phyloP scores from a whole-genome alignment of 1,139 yeast genomes.

The Geotrichum histeridarum region DNA sequence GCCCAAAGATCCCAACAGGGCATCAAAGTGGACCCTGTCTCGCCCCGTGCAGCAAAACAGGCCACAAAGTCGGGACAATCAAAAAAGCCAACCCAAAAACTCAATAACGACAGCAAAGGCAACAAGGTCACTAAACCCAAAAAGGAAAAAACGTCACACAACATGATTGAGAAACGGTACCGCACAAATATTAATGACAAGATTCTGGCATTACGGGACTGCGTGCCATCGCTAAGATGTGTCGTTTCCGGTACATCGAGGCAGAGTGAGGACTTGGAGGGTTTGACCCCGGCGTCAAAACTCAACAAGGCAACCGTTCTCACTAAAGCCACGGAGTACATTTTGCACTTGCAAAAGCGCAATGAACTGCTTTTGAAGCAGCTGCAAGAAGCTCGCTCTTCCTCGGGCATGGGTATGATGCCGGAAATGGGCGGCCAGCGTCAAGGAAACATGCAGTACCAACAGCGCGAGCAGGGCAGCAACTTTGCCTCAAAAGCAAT shows the following conservation, averaged over 20 bases:
- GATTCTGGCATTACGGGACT: slow-evolving; percentile 64
- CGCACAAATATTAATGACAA: slow-evolving; percentile 72
- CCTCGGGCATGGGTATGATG: slow-evolving; percentile 9
- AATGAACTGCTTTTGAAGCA: slow-evolving; percentile 56
- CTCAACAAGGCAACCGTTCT: slow-evolving; percentile 85
- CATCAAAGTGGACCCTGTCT: neutral
- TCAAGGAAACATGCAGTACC: slow-evolving; percentile 7
- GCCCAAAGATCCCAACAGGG: neutral
- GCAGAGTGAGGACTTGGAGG: slow-evolving; percentile 56
- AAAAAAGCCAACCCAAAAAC: neutral
- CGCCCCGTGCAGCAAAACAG: neutral
- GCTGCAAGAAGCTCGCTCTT: slow-evolving; percentile 31
- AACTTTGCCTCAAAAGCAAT: slow-evolving; percentile 32
- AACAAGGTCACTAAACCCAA: slow-evolving; percentile 34
- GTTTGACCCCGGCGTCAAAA: slow-evolving; percentile 80
- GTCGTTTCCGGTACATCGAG: slow-evolving; percentile 34
- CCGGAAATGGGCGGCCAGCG: slow-evolving; percentile 10
- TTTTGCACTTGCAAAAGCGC: slow-evolving; percentile 70
- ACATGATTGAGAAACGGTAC: slow-evolving; percentile 74
- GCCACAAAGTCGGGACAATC: neutral
- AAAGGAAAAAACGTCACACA: slow-evolving; percentile 61
- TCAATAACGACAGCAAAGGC: slow-evolving; percentile 12
- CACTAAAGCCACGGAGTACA: slow-evolving; percentile 86
- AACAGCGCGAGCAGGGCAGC: neutral
- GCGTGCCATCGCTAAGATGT: slow-evolving; percentile 57